A percentile compares a stretch with the other conserved stretches of the same genome.
phyloP scores from a whole-genome alignment of 345 rosid species.

The Trapa bicornis region DNA sequence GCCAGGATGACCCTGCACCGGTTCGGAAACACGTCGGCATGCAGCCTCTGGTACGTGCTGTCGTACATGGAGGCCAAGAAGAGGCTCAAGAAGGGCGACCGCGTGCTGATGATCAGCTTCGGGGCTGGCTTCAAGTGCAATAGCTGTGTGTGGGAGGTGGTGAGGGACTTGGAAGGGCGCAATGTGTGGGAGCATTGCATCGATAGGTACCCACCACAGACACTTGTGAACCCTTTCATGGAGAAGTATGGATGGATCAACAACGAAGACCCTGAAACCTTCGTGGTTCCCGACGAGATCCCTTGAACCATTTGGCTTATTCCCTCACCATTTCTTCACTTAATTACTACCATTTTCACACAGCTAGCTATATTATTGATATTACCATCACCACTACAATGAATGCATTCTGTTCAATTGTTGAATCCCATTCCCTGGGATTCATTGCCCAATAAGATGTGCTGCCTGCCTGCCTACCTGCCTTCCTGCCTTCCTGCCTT shows the following conservation, averaged over 20 bases:
- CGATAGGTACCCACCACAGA: conserved; percentile 51
- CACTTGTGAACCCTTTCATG: conserved; percentile 59
- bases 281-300: conserved; percentile 22
- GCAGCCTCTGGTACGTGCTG: conserved; percentile 89
- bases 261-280: conserved; percentile 53
- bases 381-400: too few species aligned
- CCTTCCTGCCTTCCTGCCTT: too few species aligned
- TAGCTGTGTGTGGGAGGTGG: conserved; percentile 70
- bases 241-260: conserved; percentile 88
- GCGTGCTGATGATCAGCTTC: conserved; percentile 55
- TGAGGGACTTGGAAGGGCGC: conserved; percentile 31
- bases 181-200: conserved; percentile 61
- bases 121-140: conserved; percentile 80
- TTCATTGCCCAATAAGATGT: too few species aligned
- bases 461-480: background rate
- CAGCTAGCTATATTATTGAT: too few species aligned
- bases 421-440: too few species aligned
- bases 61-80: conserved; percentile 82
- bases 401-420: too few species aligned
- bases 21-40: conserved; percentile 86
- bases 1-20: conserved; percentile 88
- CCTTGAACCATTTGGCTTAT: background rate
- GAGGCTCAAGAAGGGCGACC: conserved; percentile 67
- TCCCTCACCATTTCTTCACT: background rate
- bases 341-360: too few species aligned